Base-by-base conservation (phyloP, 129 eudicot genomes). In the Deinandra increscens region DNA sequence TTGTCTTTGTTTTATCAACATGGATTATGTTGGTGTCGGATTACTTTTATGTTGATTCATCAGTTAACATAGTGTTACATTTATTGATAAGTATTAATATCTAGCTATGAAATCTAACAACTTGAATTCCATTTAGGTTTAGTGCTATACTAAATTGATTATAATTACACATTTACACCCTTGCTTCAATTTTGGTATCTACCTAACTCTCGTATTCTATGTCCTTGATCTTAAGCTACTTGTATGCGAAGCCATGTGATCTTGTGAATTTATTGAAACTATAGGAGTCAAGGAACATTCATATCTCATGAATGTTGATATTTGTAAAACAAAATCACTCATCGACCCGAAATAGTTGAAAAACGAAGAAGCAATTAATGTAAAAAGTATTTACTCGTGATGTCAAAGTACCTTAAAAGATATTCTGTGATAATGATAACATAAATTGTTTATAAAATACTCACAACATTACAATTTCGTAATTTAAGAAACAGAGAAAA, bases 151-250 rank as follows among this genome's bases (percentile, higher is more conserved):
- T 37, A 62, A 37, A 33, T 62, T n/a, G 54, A 9, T 50, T 15
- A 31, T 67, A 31, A 18, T 34, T 37, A 17, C 59, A 23, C 13
- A 63, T 18, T 29, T 54, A 14, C 62, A 6, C 66, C 20, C 3
- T 38, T 9, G 26, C 38, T 68, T 19, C 0, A 6, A 39, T 20
- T 37, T 39, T 39, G 2, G 36, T 64, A 64, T 17, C 17, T 69
- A 36, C 19, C 42, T 23, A 20, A 10, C 13, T 69, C 48, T 20
- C 15, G 12, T 53, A 58, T 69, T 13, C 23, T 39, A 39, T 41
- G 55, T 70, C 19, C 54, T 56, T 56, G n/a, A 56, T 70, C 58
- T 23, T 45, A 55, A 69, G 38, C 38, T 39, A 43, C 53, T 22
- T 39, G 13, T 20, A 22, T 55, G 38, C 39, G 54, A 69, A 9